Percentiles rank a stretch among this genome's conserved stretches.
phyloP scores from a whole-genome alignment of 2,329 filamentous ascomycete species.

The Sphaceloma murrayae region DNA sequence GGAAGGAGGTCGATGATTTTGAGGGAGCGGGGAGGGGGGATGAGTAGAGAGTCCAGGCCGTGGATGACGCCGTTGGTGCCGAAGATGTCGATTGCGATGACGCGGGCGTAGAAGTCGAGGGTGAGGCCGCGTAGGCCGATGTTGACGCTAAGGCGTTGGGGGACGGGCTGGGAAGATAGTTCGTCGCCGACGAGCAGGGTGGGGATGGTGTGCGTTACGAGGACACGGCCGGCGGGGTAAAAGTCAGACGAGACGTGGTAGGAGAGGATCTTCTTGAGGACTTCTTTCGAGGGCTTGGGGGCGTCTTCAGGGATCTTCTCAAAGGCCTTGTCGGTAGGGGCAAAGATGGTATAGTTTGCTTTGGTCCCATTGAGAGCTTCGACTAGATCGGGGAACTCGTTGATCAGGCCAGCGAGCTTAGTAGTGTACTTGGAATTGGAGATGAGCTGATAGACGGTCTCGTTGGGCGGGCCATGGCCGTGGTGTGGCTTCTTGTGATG shows the following conservation, averaged over 20 bases:
- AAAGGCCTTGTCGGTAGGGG: slow-evolving; percentile 69
- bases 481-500: slow-evolving; percentile 29
- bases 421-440: slow-evolving; percentile 65
- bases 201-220: slow-evolving; percentile 63
- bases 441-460: slow-evolving; percentile 74
- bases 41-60: slow-evolving; percentile 61
- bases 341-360: slow-evolving; percentile 70
- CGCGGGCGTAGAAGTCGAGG: slow-evolving; percentile 67
- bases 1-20: slow-evolving; percentile 59
- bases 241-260: slow-evolving; percentile 67
- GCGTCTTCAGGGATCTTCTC: slow-evolving; percentile 50
- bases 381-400: slow-evolving; percentile 62
- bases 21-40: slow-evolving; percentile 60
- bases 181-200: slow-evolving; percentile 51
- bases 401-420: slow-evolving; percentile 65
- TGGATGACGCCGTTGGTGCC: slow-evolving; percentile 76
- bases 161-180: slow-evolving; percentile 50
- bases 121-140: slow-evolving; percentile 54
- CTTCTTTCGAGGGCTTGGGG: slow-evolving; percentile 57
- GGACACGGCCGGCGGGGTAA: slow-evolving; percentile 56
- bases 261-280: slow-evolving; percentile 56
- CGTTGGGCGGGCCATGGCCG: slow-evolving; percentile 44
- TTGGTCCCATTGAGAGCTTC: slow-evolving; percentile 63
- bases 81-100: slow-evolving; percentile 60
- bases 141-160: slow-evolving; percentile 63